These are phyloP conservation scores for Jackrogersella minutella DNA, from an alignment of 495 filamentous ascomycete species.

Conservation along the genomic window DNA sequence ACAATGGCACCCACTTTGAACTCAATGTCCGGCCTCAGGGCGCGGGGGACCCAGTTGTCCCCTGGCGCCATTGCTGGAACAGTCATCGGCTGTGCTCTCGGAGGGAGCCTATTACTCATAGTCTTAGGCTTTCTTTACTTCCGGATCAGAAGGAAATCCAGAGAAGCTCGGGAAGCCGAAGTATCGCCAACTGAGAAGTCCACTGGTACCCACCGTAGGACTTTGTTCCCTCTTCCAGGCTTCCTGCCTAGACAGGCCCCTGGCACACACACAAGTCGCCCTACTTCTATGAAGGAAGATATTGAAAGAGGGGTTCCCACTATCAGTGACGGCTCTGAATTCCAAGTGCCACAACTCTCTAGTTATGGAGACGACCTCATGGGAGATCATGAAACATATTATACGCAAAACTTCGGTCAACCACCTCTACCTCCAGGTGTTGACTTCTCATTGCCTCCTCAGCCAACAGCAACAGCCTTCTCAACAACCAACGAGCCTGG, in stretches of 20 bases:
- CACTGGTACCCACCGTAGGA: slow-evolving; percentile 16
- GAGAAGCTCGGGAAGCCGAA: slow-evolving; percentile 28
- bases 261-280: slow-evolving; percentile 1
- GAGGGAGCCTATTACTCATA: slow-evolving; percentile 41
- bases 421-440: slow-evolving; percentile 38
- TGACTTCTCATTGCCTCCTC: slow-evolving; percentile 39
- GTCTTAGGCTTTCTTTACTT: slow-evolving; percentile 47
- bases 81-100: slow-evolving; percentile 44
- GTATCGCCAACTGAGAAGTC: slow-evolving; percentile 29
- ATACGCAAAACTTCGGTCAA: slow-evolving; percentile 22
- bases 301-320: slow-evolving; percentile 24
- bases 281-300: slow-evolving; percentile 32
- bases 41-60: slow-evolving; percentile 37
- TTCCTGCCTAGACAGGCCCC: slow-evolving; percentile 21
- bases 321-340: slow-evolving; percentile 16
- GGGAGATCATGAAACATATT: slow-evolving; percentile 27
- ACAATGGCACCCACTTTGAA: slow-evolving; percentile 26
- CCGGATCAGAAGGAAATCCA: slow-evolving; percentile 39
- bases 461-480: slow-evolving; percentile 34
- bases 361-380: slow-evolving; percentile 30
- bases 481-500: slow-evolving; percentile 19
- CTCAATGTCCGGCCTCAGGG: slow-evolving; percentile 20
- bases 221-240: slow-evolving; percentile 23
- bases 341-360: slow-evolving; percentile 24
- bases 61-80: slow-evolving; percentile 44